Evolutionary conservation across 1,284 basidiomycete genomes (phyloP).

Genomic region (Malassezia sympodialis): DNA sequence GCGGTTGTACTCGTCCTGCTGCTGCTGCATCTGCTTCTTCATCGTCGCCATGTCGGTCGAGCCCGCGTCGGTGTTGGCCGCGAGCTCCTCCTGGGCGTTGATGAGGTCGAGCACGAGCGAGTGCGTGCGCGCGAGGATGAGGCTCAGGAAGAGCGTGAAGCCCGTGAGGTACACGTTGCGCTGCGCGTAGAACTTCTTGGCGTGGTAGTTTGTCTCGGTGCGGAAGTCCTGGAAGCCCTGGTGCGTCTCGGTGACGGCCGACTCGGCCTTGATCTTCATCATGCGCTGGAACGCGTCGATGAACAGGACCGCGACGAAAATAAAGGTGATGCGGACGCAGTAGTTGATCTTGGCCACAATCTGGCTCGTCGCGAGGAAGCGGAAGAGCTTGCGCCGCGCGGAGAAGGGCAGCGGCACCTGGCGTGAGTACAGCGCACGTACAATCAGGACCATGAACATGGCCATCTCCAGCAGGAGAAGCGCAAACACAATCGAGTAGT

Average conservation of each 20-base stretch:
- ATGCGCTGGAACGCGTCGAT: conserved; percentile 86
- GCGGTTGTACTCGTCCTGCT: conserved; percentile 45
- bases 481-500: conserved; percentile 45
- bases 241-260: conserved; percentile 60
- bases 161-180: conserved; percentile 69
- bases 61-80: conserved; percentile 22
- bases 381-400: conserved; percentile 63
- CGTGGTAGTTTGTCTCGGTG: conserved; percentile 72
- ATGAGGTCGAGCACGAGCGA: conserved; percentile 83
- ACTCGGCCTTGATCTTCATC: conserved; percentile 70
- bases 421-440: conserved; percentile 10
- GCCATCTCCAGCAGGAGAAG: conserved; percentile 45
- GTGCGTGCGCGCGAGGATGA: conserved; percentile 78
- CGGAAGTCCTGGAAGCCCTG: conserved; percentile 59
- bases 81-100: conserved; percentile 75
- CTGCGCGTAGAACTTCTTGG: conserved; percentile 71
- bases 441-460: conserved; percentile 45
- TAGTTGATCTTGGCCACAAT: conserved; percentile 53
- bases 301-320: conserved; percentile 72
- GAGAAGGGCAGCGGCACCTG: conserved; percentile 62
- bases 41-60: conserved; percentile 27
- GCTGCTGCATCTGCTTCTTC: conserved; percentile 44
- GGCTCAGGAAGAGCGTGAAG: conserved; percentile 66
- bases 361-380: conserved; percentile 57
- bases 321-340: conserved; percentile 82